Evolutionary conservation across 2,329 filamentous ascomycete species (phyloP), one percentile per base, ranked within the genome.

Genomic region (Pyrenophora graminea): DNA sequence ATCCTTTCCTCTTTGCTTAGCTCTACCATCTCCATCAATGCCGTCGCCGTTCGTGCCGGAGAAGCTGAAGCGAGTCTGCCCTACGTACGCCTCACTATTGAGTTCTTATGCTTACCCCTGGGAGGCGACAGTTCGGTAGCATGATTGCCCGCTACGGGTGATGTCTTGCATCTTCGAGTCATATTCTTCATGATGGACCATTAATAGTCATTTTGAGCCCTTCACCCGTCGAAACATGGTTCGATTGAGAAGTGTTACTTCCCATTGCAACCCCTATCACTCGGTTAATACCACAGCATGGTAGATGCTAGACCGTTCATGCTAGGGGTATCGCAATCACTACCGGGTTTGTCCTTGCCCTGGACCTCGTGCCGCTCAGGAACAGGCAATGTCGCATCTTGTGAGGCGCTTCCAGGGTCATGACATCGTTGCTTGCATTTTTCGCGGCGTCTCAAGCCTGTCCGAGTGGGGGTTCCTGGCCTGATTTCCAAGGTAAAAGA

Each of bases 131-230:
- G 34, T 36, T 42, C 42, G 34, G 41, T 34, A 34, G 25, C 37
- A 45, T 40, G 46, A 48, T 46, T 51, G 50, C 48, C 57, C 50
- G 54, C 57, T 55, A 41, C 55, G 52, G 55, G 55, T 53, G 50
- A 61, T 62, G 57, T 53, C 54, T 55, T 61, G 59, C 59, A 59
- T 48, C 31, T 40, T 37, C 25, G 45, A 56, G 50, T 48, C 57
- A 53, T 50, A 41, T 44, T 52, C 53, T 48, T 50, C 49, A 45
- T 45, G 44, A 23, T 33, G 39, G 19, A 33, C 36, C 39, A 21
- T 42, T 12, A 27, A 51, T 19, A 41, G 39, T 34, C 25, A 18
- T 48, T 42, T 32, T 31, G n/a, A 48, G 37, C 39, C 41, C 33
- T 48, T 48, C 39, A 43, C 38, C 45, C 45, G 40, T 50, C 45